Conservation (phyloP, 192 early-diverging fungal genomes). For the Entomortierella parvispora region DNA sequence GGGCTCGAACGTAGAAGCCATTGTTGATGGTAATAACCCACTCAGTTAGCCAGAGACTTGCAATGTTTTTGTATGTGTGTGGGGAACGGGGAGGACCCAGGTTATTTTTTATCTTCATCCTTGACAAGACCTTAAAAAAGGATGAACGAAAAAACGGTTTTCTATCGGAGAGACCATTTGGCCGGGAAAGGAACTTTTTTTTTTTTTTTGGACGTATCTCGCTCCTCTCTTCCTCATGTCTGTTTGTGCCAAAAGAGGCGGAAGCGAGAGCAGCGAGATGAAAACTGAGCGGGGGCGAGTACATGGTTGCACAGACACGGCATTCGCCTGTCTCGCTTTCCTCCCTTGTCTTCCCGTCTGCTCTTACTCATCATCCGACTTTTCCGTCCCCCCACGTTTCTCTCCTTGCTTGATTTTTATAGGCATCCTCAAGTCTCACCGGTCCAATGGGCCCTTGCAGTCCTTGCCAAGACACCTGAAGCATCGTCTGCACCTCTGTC, state of each 20-base stretch:
- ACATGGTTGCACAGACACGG: neutral
- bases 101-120: slow-evolving; percentile 3
- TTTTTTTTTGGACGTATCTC: too few species aligned
- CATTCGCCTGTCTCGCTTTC: neutral
- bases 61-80: neutral
- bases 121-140: too few species aligned
- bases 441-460: slow-evolving; percentile 44
- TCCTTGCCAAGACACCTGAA: slow-evolving; percentile 53
- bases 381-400: neutral
- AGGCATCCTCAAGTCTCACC: slow-evolving; percentile 52
- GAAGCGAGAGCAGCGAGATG: neutral
- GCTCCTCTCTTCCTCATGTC: neutral
- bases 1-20: slow-evolving; percentile 47
- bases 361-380: neutral
- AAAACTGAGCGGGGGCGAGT: neutral
- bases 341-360: neutral
- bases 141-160: slow-evolving; percentile 29
- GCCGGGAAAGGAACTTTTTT: too few species aligned
- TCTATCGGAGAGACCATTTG: too few species aligned
- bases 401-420: neutral
- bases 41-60: neutral
- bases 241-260: slow-evolving; percentile 4
- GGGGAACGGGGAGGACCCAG: neutral
- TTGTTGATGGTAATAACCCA: slow-evolving; percentile 38
- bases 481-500: slow-evolving; percentile 62